Evolutionary conservation across 2,329 filamentous ascomycete genomes (phyloP), one percentile per base, ranked within the genome.

Genomic region (Akanthomyces lecanii): DNA sequence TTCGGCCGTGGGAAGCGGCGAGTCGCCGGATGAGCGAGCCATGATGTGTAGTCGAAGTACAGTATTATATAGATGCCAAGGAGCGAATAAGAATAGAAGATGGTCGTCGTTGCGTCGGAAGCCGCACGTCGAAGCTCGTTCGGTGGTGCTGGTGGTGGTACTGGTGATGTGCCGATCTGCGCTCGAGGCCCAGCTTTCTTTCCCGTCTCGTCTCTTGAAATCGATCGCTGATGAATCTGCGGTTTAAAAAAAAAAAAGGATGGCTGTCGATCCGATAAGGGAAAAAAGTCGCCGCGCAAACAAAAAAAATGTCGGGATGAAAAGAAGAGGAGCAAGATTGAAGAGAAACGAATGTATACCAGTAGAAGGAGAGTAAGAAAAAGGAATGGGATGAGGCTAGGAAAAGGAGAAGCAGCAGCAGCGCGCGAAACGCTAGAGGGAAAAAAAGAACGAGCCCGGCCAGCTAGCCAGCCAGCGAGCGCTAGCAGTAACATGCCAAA

Each of bases 1-100:
- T 59, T 76, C 73, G 50, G 65, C 65, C 47, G 67, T 38, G 56
- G 54, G 63, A 30, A 64, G 63, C 36, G 57, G 23, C 28, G 55
- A 40, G 21, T 63, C 55, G 62, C 48, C 55, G 23, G 62, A 60
- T 4, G 50, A 40, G 11, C 55, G 62, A 59, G 52, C 42, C 52
- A 56, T 56, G 52, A 42, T 50, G 42, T 1, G 50, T 11, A 54
- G 23, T 28, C 28, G 28, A 21, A 36, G 18, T n/a, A 33, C 25
- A 25, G 38, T 25, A n/a, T 45, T 3, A 33, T 18, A 44, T 12
- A 42, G 18, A 36, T 36, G 48, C 10, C 38, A 33, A 38, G 18
- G n/a, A 42, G 23, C 47, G 25, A 18, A 48, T 5, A 25, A 14
- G 47, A 50, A 50, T 16, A 40, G 14, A 40, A 40, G 38, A 16